Conservation (phyloP, 352 stramenopile genomes). For the Phytophthora ramorum region DNA sequence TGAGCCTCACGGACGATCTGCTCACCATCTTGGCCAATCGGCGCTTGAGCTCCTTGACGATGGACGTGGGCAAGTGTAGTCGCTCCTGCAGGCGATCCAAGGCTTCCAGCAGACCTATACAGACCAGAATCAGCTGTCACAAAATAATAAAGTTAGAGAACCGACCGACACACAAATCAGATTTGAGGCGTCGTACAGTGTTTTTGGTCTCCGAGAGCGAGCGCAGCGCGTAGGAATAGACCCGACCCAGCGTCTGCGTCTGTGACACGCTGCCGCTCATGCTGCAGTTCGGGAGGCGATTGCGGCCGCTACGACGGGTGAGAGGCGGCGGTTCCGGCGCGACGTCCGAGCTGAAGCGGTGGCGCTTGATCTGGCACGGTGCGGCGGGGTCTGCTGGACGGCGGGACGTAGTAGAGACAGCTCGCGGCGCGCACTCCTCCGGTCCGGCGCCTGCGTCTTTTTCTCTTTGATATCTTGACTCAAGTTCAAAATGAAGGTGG, state of each 20-base stretch:
- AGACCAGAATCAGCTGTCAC: constrained; percentile 76
- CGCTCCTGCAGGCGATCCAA: constrained; percentile 78
- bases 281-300: neutral
- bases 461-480: constrained; percentile 25
- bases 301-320: neutral
- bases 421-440: neutral
- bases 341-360: neutral
- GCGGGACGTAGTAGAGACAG: constrained; percentile 10
- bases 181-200: constrained; percentile 46
- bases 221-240: constrained; percentile 66
- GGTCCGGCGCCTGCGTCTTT: constrained; percentile 11
- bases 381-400: neutral
- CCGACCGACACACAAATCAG: constrained; percentile 1
- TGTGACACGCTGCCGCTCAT: constrained; percentile 27
- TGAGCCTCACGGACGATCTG: constrained; percentile 46
- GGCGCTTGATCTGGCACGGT: neutral
- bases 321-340: neutral
- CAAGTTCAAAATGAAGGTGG: constrained; percentile 5
- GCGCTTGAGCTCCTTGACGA: constrained; percentile 82
- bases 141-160: constrained; percentile 16
- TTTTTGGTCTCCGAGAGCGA: constrained; percentile 80
- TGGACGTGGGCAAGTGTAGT: constrained; percentile 64
- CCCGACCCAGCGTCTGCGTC: constrained; percentile 41
- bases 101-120: constrained; percentile 76
- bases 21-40: constrained; percentile 73